Conservation (phyloP, 768 basidiomycete species). For the Leccinum uliginosum region DNA sequence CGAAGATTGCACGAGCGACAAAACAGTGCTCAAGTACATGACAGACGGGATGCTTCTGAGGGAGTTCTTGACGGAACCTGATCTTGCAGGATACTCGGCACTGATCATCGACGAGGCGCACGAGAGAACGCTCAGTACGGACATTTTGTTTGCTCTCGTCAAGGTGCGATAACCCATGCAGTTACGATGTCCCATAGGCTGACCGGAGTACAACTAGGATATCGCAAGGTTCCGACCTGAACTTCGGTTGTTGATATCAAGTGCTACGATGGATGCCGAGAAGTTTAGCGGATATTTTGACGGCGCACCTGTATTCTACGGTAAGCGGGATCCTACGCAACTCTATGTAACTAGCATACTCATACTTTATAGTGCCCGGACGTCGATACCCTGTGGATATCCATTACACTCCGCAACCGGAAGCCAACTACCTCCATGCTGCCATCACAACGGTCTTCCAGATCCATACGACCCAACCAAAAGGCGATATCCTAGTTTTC, state of each 20-base stretch:
- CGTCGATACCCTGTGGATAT: conserved; percentile 97
- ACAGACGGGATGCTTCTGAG: conserved; percentile 98
- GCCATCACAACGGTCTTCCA: conserved; percentile 99
- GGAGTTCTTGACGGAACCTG: conserved; percentile 97
- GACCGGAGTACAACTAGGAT: conserved; percentile 52
- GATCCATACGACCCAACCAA: conserved; percentile 97
- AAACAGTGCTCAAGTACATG: conserved; percentile 99
- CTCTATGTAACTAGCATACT: not conserved
- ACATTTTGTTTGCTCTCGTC: conserved; percentile 96
- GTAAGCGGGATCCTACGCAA: conserved; percentile 39
- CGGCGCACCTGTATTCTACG: conserved; percentile 90
- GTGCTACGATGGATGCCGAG: conserved; percentile 95
- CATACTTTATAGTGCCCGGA: conserved; percentile 70
- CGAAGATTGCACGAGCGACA: conserved; percentile 99
- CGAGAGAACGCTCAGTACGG: conserved; percentile 95
- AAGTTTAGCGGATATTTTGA: conserved; percentile 99
- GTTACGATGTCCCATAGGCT: conserved; percentile 17
- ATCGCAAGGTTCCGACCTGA: conserved; percentile 96
- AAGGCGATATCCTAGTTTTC: conserved; percentile 97
- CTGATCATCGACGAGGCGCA: conserved; percentile 99
- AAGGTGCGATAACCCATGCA: conserved; percentile 64
- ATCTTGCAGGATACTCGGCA: conserved; percentile 90
- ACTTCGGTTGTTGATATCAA: conserved; percentile 87
- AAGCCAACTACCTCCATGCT: conserved; percentile 98
- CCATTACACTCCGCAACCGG: conserved; percentile 98